Evolutionary conservation across 192 early-diverging fungal genomes (phyloP), one percentile per base, ranked within the genome.

Genomic region (Phycomyces nitens): DNA sequence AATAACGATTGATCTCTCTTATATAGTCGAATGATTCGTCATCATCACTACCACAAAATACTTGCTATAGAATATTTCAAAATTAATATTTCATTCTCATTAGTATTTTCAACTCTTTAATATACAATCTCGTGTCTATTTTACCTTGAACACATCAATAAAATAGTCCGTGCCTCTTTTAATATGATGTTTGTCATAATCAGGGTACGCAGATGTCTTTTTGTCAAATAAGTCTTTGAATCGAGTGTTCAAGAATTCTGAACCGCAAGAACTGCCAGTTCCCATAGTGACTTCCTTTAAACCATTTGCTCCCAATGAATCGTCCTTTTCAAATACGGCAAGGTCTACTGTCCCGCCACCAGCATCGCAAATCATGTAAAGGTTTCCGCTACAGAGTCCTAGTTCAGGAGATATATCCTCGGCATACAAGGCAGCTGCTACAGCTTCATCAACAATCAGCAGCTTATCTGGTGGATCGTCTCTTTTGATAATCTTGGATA

Each of bases 301-400:
- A n/a, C 54, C 58, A 43, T 49, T 62, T 44, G 65, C 54, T 56
- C 60, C 69, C 10, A 29, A 60, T 39, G 39, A 51, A 71, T 72
- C 61, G 34, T 63, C 69, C 23, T 60, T 71, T 52, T 71, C 69
- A 20, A 71, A 71, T 20, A 64, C 62, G 42, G 65, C 80, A 53
- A 80, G 68, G 70, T 82, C 80, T 1, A 82, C 80, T 2, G 80
- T 22, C 26, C 58, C 67, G 73, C 78, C 76, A n/a, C 80, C 80
- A 10, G 80, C 77, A 47, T 82, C 80, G 49, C 77, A 82, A 41
- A 82, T 77, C 75, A 82, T 79, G 53, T 79, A 82, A 34, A 71
- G 73, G 27, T 79, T 77, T 11, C 73, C 75, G 56, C 77, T 68
- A 41, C 61, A 64, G 54, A 82, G 62, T 34, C 72, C 71, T 47